Conservation (phyloP, 2,329 filamentous ascomycete genomes). For the Paramyrothecium sp. region DNA sequence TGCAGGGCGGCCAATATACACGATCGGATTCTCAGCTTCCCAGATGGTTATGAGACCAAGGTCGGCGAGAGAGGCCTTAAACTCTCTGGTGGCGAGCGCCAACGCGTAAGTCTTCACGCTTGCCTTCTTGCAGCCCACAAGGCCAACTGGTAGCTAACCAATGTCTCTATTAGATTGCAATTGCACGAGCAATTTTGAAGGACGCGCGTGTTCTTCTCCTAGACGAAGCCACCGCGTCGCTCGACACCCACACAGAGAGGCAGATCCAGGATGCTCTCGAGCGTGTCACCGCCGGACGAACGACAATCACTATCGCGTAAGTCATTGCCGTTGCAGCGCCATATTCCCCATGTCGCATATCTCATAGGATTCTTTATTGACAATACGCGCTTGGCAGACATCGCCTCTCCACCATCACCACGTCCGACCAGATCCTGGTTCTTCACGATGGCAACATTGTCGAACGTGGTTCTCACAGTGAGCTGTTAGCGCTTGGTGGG, state of each 20-base stretch:
- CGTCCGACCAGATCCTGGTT: slow-evolving; percentile 54
- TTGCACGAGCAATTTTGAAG: slow-evolving; percentile 66
- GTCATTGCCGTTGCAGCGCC: slow-evolving; percentile 7
- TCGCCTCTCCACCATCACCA: slow-evolving; percentile 56
- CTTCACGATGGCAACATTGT: slow-evolving; percentile 49
- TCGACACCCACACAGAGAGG: slow-evolving; percentile 61
- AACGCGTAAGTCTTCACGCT: slow-evolving; percentile 39
- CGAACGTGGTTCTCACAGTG: slow-evolving; percentile 48
- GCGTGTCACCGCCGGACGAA: slow-evolving; percentile 44
- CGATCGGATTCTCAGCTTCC: slow-evolving; percentile 51
- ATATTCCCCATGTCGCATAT: background rate
- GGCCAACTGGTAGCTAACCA: background rate
- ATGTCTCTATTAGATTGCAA: slow-evolving; percentile 40
- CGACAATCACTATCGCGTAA: slow-evolving; percentile 51
- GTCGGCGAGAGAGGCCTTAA: slow-evolving; percentile 53
- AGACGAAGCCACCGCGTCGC: slow-evolving; percentile 70
- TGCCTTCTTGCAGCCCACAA: background rate
- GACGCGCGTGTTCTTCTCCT: slow-evolving; percentile 68
- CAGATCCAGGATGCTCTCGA: slow-evolving; percentile 55
- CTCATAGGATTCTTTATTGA: slow-evolving; percentile 1
- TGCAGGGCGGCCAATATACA: slow-evolving; percentile 55
- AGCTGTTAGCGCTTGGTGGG: slow-evolving; percentile 42
- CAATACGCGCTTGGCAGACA: slow-evolving; percentile 32
- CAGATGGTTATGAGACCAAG: slow-evolving; percentile 51
- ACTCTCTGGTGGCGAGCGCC: slow-evolving; percentile 60